A percentile compares a stretch with the other conserved stretches of the same genome.
These are phyloP conservation scores for Abortiporus biennis DNA, from an alignment of 1,284 basidiomycete genomes.

Conservation along the genomic window DNA sequence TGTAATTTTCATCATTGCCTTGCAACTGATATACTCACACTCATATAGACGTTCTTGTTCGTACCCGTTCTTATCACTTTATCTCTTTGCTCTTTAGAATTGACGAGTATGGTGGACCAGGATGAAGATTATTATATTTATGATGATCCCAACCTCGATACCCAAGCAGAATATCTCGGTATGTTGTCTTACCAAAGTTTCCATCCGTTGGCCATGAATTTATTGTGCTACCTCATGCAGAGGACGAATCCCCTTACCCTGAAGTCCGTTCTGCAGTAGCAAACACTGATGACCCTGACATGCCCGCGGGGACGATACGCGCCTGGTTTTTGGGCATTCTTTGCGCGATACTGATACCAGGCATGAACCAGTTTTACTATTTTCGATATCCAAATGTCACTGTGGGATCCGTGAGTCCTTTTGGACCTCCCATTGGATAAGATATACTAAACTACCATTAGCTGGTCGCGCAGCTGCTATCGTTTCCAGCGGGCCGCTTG, in stretches of 20 bases:
- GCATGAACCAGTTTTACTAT: slow-evolving; percentile 50
- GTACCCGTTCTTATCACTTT: neutral
- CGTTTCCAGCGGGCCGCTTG: slow-evolving; percentile 52
- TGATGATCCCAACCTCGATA: slow-evolving; percentile 11
- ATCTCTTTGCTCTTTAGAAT: no score
- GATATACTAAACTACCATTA: slow-evolving; percentile 12
- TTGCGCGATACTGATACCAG: slow-evolving; percentile 42
- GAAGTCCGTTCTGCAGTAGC: slow-evolving; percentile 56
- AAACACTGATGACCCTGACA: slow-evolving; percentile 47
- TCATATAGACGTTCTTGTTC: neutral
- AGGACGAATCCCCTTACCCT: slow-evolving; percentile 52
- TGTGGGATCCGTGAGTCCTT: slow-evolving; percentile 17
- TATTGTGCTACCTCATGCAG: slow-evolving; percentile 14
- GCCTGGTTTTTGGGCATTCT: slow-evolving; percentile 43
- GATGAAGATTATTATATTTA: slow-evolving; percentile 8
- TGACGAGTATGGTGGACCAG: neutral
- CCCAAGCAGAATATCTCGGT: slow-evolving; percentile 5
- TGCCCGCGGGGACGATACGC: slow-evolving; percentile 48
- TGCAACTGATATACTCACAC: no score
- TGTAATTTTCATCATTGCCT: neutral
- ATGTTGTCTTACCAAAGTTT: neutral
- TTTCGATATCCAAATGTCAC: slow-evolving; percentile 56
- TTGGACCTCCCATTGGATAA: neutral
- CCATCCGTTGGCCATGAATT: neutral
- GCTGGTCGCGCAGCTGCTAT: slow-evolving; percentile 55